Evolutionary conservation across 73 alveolate species (phyloP), one percentile per base, ranked within the genome.

Genomic region (Paramecium biaurelia): DNA sequence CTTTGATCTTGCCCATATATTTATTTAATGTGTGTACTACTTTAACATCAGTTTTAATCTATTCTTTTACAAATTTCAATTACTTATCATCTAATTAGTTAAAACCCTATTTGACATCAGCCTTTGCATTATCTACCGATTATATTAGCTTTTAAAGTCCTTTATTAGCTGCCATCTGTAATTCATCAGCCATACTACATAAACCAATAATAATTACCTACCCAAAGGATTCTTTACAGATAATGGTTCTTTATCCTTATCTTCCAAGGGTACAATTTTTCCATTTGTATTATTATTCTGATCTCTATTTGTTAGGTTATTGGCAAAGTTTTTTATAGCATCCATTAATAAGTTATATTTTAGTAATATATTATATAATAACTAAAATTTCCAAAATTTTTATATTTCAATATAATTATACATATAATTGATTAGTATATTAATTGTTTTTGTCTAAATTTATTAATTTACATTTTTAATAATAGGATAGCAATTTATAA

Each of bases 1-100:
- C 74, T 89, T 45, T 38, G 42, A 38, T 70, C 87, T 89, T 42
- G 87, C 87, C 94, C 94, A 89, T 14, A 70, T 10, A 41, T 89
- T 82, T 1, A 89, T 70, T 72, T 89, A 24, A 38, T 20, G n/a
- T 6, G 90, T 41, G 37, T 79, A 79, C 56, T 79, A 9, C 32
- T 43, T 79, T 12, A 79, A 47, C 70, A 45, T 45, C 49, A 42
- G 42, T n/a, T 79, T 79, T 18, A 79, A 79, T 79, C 90, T 79
- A 79, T 24, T 5, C 18, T 42, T n/a, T 21, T 41, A 7, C 20
- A 23, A 10, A 30, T 11, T 18, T 11, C 20, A 11, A 45, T 23
- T 79, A 79, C 90, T 45, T 79, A 45, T 79, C 90, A 79, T 79
- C 90, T 26, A 79, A 47, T 43, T 21, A 41, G 8, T 18, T 41